Evolutionary conservation across 2,329 filamentous ascomycete genomes (phyloP).

Genomic region (Cladophialophora psammophila): DNA sequence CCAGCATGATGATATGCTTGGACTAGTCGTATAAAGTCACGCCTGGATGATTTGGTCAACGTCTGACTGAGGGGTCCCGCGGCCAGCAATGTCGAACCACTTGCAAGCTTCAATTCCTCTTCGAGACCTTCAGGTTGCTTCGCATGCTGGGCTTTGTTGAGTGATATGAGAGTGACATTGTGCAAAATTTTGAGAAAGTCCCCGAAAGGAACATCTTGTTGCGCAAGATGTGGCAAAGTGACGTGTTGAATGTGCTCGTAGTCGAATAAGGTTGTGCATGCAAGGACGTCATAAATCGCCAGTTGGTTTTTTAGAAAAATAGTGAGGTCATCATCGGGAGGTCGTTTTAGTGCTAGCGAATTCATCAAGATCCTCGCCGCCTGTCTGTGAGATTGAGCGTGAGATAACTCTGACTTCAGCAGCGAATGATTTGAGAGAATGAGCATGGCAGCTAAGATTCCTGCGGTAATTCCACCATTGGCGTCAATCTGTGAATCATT

Average conservation of each 20-base stretch:
- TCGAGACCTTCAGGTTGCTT: not conserved
- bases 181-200: conserved; percentile 2
- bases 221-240: conserved; percentile 7
- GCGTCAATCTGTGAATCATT: conserved; percentile 1
- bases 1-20: conserved; percentile 12
- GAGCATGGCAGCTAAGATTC: not conserved
- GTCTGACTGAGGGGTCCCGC: conserved; percentile 8
- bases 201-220: conserved; percentile 7
- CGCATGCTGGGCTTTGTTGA: not conserved
- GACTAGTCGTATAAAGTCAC: conserved; percentile 6
- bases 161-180: not conserved
- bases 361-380: not conserved
- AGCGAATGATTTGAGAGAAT: conserved; percentile 13
- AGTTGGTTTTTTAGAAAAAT: conserved; percentile 15
- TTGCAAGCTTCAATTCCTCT: conserved; percentile 9
- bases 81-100: conserved; percentile 8
- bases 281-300: conserved; percentile 18
- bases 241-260: conserved; percentile 9
- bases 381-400: conserved; percentile 7
- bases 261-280: conserved; percentile 18
- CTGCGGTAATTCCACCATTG: not conserved
- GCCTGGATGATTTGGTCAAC: not conserved
- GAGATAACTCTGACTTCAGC: not conserved
- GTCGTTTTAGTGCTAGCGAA: not conserved
- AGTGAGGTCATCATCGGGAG: conserved; percentile 7